Base-by-base conservation (phyloP, 164 flowering plant species). In the Magnolia kwangsiensis region DNA sequence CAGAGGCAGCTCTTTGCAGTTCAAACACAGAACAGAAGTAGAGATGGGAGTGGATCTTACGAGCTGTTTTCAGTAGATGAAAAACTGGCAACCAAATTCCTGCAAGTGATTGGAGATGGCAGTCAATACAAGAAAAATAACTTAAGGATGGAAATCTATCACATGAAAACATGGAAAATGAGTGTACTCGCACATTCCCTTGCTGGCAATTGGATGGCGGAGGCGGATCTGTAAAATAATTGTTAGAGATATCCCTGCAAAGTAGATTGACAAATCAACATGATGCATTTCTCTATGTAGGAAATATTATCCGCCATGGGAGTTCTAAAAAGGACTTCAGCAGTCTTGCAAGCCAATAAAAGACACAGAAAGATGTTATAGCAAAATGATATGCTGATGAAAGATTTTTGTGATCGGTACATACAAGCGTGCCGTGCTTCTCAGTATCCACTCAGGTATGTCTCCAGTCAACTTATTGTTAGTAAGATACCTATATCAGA, bases 381-480 rank as follows among this genome's bases (percentile, higher is more conserved):
- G 18, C 18, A 64, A 64, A 21, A 11, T 64, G 5, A 19, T 21
- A 64, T 64, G 61, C 13, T 7, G 7, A 11, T 5, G 45, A 5
- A 63, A 20, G 66, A 4, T 63, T 19, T 63, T 18, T 4, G 21
- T 63, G 21, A 23, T 21, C 14, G 75, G 59, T 74, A 82, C 94
- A 75, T 37, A 92, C 98, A 88, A 29, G 21, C 82, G 67, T 0
- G 71, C 0, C 6, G 71, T 75, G 82, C 76, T 87, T 31, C 51
- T n/a, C 58, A 77, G 11, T 63, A 89, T 76, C 90, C 91, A 90
- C 61, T 21, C 18, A 1, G 92, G 89, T 50, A 91, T 58, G 37
- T 69, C 67, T 78, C 95, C 98, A 66, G 80, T 87, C 63, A 94
- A 70, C 31, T 82, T 86, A 80, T 94, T 92, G 79, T 87, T 84